Conservation (phyloP, 192 early-diverging fungal species). For the Bifiguratus adelaidae region DNA sequence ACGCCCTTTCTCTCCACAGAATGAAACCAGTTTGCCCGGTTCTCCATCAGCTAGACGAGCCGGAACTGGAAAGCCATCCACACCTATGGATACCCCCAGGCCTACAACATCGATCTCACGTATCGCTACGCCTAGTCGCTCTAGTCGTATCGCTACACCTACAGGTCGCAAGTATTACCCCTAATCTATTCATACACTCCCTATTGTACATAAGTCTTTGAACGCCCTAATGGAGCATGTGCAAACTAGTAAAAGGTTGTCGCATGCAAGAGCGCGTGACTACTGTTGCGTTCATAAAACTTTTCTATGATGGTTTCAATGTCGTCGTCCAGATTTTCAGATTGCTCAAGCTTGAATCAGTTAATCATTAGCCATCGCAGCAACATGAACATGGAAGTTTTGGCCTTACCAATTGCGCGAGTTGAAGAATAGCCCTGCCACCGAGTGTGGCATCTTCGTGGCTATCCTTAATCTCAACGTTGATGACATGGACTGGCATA, state of each 20-base stretch:
- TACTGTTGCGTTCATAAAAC: constrained; percentile 45
- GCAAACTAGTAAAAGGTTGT: constrained; percentile 48
- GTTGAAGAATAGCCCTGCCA: constrained; percentile 70
- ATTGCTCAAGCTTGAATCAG: constrained; percentile 38
- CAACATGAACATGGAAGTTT: background rate
- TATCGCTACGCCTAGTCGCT: too few species aligned
- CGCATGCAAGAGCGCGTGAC: constrained; percentile 49
- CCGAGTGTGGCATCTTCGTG: constrained; percentile 79
- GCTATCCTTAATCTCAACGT: constrained; percentile 95
- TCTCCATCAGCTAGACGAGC: too few species aligned
- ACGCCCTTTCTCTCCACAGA: too few species aligned
- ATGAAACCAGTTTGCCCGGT: too few species aligned
- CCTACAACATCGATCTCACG: too few species aligned
- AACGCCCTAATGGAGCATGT: too few species aligned
- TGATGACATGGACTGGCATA: constrained; percentile 81
- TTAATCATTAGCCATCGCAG: background rate
- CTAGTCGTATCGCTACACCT: too few species aligned
- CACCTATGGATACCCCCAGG: too few species aligned
- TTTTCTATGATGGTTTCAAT: constrained; percentile 72
- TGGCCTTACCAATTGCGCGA: constrained; percentile 55
- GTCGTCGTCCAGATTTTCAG: constrained; percentile 73
- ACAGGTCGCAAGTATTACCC: too few species aligned
- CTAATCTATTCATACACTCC: too few species aligned
- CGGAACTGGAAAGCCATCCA: too few species aligned
- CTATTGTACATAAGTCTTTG: too few species aligned